Conservation (phyloP, 2,329 filamentous ascomycete genomes). For the Penicillium sp. region DNA sequence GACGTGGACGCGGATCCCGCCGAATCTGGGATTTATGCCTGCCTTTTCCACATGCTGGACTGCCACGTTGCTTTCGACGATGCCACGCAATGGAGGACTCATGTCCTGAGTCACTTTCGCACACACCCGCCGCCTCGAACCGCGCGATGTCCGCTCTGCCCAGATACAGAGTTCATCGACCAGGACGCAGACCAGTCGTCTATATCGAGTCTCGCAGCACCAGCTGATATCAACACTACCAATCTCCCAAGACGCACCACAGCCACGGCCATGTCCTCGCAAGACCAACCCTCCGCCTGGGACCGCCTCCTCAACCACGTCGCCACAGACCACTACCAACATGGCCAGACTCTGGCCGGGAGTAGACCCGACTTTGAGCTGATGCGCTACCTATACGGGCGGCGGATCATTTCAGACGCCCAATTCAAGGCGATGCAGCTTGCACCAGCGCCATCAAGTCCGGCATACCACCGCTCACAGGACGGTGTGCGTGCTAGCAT, state of each 20-base stretch:
- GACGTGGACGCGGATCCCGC: neutral
- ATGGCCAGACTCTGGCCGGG: conserved; percentile 43
- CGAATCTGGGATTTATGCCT: conserved; percentile 31
- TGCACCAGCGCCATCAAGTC: conserved; percentile 38
- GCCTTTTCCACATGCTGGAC: conserved; percentile 49
- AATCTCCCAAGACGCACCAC: neutral
- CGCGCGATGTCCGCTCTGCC: conserved; percentile 48
- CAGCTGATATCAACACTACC: neutral
- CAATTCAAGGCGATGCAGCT: conserved; percentile 49
- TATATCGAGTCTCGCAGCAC: neutral
- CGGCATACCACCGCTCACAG: conserved; percentile 40
- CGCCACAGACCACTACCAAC: conserved; percentile 42
- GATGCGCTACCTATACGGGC: conserved; percentile 48
- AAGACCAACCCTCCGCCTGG: conserved; percentile 37
- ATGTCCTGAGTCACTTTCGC: conserved; percentile 49
- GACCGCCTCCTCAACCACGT: conserved; percentile 46
- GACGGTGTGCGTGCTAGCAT: conserved; percentile 39
- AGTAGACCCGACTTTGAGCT: conserved; percentile 46
- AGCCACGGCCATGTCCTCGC: neutral
- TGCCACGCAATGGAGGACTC: conserved; percentile 43
- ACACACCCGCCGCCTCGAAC: conserved; percentile 41
- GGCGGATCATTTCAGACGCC: conserved; percentile 44
- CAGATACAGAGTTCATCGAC: conserved; percentile 25
- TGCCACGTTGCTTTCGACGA: conserved; percentile 45
- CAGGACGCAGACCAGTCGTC: conserved; percentile 1